A percentile compares a stretch with the other conserved stretches of the same genome.
These are phyloP conservation scores for Globisporangium nodosum DNA, from an alignment of 352 stramenopile genomes.

Conservation along the genomic window DNA sequence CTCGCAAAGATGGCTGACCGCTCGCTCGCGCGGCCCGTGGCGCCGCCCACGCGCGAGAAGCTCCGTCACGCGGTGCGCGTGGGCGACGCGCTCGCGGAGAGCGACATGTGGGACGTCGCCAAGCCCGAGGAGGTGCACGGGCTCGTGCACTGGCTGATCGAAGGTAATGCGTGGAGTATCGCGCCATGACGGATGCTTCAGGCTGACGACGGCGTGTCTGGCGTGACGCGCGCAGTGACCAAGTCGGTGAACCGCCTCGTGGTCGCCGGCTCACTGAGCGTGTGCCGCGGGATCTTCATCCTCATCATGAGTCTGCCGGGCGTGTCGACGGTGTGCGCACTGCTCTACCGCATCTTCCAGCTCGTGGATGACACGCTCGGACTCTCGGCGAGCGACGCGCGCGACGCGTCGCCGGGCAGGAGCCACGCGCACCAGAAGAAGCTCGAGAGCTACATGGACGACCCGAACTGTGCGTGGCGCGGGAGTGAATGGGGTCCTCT, in stretches of 20 bases:
- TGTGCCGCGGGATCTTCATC: constrained; percentile 69
- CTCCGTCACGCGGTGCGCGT: constrained; percentile 23
- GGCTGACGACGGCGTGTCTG: neutral
- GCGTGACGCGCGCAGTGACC: constrained; percentile 19
- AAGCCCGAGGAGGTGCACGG: constrained; percentile 60
- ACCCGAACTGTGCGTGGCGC: constrained; percentile 50
- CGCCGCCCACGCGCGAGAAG: constrained; percentile 17
- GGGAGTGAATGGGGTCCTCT: neutral
- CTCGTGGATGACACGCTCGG: constrained; percentile 63
- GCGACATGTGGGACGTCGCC: constrained; percentile 41
- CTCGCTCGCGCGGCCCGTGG: constrained; percentile 30
- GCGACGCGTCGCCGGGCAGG: constrained; percentile 19
- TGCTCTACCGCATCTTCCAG: constrained; percentile 67
- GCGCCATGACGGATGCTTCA: neutral
- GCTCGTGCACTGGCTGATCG: constrained; percentile 63
- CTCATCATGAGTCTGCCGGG: constrained; percentile 71
- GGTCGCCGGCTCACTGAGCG: constrained; percentile 34
- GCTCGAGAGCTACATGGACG: constrained; percentile 53
- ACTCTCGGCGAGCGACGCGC: constrained; percentile 27
- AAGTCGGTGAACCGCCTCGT: constrained; percentile 57
- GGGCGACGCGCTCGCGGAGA: constrained; percentile 47
- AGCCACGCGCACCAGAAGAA: constrained; percentile 15
- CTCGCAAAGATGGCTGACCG: constrained; percentile 59
- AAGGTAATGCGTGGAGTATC: constrained; percentile 12
- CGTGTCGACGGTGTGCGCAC: constrained; percentile 56